Base-by-base conservation (phyloP, 2,329 filamentous ascomycete species). In the Pseudogymnoascus sp. region DNA sequence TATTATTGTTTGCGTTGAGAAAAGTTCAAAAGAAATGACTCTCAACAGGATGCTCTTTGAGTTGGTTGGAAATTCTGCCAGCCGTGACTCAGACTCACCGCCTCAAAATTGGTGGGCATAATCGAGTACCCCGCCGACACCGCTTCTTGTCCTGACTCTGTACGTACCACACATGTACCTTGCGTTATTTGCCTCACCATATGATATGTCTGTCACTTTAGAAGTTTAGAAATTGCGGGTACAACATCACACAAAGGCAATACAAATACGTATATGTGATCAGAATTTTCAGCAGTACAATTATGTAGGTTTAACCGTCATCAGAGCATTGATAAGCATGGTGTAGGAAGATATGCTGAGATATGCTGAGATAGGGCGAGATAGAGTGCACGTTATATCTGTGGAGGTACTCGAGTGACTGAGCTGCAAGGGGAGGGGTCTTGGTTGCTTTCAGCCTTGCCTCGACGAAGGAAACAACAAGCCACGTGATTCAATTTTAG, bases 51-150 rank as follows among this genome's bases (percentile, higher is more conserved):
- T 29, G 61, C 57, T 51, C 62, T 63, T 63, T 62, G n/a, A 14
- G n/a, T 61, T 62, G 63, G 42, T 64, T 45, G 62, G 64, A 47
- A 57, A 45, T 63, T 65, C 51, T 66, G 66, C 54, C 61, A 39
- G 57, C 54, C 59, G 60, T 66, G 62, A 67, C 39, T 65, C 65
- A 65, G 42, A 47, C 42, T 47, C 42, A 47, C 42, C 42, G 42
- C 42, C 42, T 47, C 42, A 26, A 47, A 47, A 47, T 26, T 47
- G 42, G 42, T 26, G 42, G 42, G 21, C 6, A 11, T 23, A 1
- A 12, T 23, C 5, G 11, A 47, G 21, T 47, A 47, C 42, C 42
- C 42, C 42, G 42, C 42, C 42, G 42, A 47, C 42, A 47, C 42
- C 42, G 42, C 42, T 47, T 47, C 42, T 47, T 7, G 18, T 14